These are phyloP conservation scores for Plantago rigida DNA, from an alignment of 305 asterid genomes.

Conservation along the genomic window DNA sequence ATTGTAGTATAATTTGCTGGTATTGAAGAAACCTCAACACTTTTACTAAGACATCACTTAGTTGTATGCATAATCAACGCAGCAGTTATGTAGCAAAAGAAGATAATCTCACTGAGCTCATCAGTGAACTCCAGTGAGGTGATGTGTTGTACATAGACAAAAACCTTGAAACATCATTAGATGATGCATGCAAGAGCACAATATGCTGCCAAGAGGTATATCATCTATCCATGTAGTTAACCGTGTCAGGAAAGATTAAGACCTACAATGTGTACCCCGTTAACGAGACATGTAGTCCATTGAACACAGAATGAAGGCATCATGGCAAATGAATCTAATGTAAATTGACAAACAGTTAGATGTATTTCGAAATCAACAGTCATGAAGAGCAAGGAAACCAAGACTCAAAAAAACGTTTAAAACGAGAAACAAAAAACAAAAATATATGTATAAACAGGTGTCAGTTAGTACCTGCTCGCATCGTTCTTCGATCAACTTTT, in stretches of 20 bases:
- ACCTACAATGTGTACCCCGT: too few relatives aligned
- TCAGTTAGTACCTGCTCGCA: slow-evolving; percentile 66
- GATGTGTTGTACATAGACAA: background rate
- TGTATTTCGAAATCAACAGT: too few relatives aligned
- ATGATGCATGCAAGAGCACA: background rate
- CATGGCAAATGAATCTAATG: too few relatives aligned
- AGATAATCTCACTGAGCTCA: background rate
- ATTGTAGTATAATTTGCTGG: background rate
- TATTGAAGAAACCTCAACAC: slow-evolving; percentile 10
- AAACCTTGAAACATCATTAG: background rate
- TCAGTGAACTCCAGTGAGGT: background rate
- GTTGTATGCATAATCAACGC: slow-evolving; percentile 2
- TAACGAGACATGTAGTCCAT: too few relatives aligned
- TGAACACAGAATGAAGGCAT: too few relatives aligned
- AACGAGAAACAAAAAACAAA: background rate
- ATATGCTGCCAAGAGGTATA: background rate
- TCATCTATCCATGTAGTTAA: too few relatives aligned
- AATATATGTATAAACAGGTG: background rate
- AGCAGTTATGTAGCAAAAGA: slow-evolving; percentile 11
- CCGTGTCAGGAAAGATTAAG: too few relatives aligned
- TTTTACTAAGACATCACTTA: background rate
- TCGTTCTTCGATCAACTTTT: slow-evolving; percentile 80
- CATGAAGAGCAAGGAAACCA: too few relatives aligned
- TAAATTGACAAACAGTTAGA: too few relatives aligned
- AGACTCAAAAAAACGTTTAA: background rate